A percentile compares a stretch with the other conserved stretches of the same genome.
phyloP scores from a whole-genome alignment of 1,284 basidiomycete species.

The Anthracocystis panici-leucophaei region DNA sequence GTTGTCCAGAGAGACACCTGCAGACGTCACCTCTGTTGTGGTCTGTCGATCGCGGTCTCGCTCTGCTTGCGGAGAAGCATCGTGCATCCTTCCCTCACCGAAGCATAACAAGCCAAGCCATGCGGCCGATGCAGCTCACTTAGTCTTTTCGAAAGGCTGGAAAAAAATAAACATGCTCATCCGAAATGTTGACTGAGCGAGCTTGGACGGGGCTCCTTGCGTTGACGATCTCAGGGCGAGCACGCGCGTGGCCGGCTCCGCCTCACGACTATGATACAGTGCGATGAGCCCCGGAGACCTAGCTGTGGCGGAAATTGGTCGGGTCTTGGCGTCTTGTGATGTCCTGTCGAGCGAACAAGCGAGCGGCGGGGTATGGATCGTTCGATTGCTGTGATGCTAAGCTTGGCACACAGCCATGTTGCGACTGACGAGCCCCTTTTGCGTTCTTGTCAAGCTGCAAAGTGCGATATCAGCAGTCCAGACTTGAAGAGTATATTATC shows the following conservation, averaged over 20 bases:
- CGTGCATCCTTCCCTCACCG: neutral
- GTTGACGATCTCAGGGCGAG: slow-evolving; percentile 26
- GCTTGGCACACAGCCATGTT: slow-evolving; percentile 19
- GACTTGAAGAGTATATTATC: slow-evolving; percentile 24
- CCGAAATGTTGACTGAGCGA: neutral
- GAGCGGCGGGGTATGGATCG: slow-evolving; percentile 2
- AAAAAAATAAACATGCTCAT: neutral
- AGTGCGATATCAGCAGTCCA: neutral
- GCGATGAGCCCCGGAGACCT: neutral
- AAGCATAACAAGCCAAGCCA: slow-evolving; percentile 8
- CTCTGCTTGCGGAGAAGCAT: neutral
- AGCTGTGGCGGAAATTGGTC: neutral
- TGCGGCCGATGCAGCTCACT: neutral
- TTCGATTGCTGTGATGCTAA: slow-evolving; percentile 7
- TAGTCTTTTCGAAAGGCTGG: neutral
- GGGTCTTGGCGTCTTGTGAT: slow-evolving; percentile 32
- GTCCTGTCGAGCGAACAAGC: slow-evolving; percentile 1
- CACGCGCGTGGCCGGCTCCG: slow-evolving; percentile 24
- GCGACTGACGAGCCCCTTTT: slow-evolving; percentile 6
- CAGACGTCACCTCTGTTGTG: neutral
- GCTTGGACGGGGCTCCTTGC: slow-evolving; percentile 2
- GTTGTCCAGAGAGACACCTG: neutral
- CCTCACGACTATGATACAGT: neutral
- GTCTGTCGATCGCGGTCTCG: slow-evolving; percentile 1
- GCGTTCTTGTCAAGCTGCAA: neutral